These are phyloP conservation scores for Ophiocordyceps robertsii DNA, from an alignment of 2,329 filamentous ascomycete species.

Conservation along the genomic window DNA sequence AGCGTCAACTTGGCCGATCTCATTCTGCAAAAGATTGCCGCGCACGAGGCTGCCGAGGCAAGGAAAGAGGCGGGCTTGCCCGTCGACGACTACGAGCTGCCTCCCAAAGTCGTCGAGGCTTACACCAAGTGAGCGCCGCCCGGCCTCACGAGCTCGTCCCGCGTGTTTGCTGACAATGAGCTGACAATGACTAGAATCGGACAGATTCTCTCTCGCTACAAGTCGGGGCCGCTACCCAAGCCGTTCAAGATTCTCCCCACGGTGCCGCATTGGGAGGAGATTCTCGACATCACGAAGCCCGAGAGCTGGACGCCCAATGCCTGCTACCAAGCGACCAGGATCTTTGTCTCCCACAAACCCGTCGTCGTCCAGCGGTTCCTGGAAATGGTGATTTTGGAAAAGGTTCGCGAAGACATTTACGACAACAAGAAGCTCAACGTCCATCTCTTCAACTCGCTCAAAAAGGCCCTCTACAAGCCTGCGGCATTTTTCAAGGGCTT, in stretches of 20 bases:
- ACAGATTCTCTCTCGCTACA: conserved; percentile 80
- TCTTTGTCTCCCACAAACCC: conserved; percentile 81
- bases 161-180: conserved; percentile 5
- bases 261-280: conserved; percentile 79
- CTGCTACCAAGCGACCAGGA: conserved; percentile 76
- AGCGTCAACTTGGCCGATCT: conserved; percentile 79
- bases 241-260: conserved; percentile 95
- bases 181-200: conserved; percentile 47
- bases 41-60: conserved; percentile 62
- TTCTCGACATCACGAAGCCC: conserved; percentile 72
- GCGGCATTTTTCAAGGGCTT: conserved; percentile 95
- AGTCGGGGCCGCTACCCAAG: conserved; percentile 91
- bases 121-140: conserved; percentile 59
- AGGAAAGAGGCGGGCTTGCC: conserved; percentile 33
- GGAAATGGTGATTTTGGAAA: conserved; percentile 73
- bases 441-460: conserved; percentile 83
- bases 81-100: conserved; percentile 76
- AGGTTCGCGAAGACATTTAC: conserved; percentile 85
- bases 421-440: conserved; percentile 93
- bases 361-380: conserved; percentile 72
- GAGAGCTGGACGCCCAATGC: conserved; percentile 62
- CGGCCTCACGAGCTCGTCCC: neutral
- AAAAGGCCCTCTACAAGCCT: conserved; percentile 87
- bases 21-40: conserved; percentile 87
- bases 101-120: conserved; percentile 84